Evolutionary conservation across 1,139 yeast genomes (phyloP).

Genomic region (Kluyveromyces sp.): DNA sequence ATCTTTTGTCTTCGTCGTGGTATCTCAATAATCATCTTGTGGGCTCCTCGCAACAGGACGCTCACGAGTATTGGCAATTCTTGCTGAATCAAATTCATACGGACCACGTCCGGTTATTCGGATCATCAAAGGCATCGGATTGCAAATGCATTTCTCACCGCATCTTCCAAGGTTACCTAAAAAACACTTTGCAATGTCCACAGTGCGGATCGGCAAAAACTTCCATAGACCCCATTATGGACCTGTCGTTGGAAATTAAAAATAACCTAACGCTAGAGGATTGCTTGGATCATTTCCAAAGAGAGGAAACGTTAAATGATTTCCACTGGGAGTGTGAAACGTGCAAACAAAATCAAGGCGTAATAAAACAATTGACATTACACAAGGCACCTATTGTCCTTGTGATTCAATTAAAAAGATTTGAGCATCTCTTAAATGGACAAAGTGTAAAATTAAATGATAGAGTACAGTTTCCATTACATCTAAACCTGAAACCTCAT

Average conservation of each 20-base stretch:
- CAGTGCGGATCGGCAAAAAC: conserved; percentile 54
- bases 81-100: conserved; percentile 74
- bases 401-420: conserved; percentile 77
- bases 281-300: conserved; percentile 71
- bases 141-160: conserved; percentile 79
- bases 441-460: conserved; percentile 60
- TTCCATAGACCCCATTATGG: conserved; percentile 86
- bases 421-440: conserved; percentile 62
- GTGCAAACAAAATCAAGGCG: conserved; percentile 56
- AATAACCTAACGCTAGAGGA: conserved; percentile 40
- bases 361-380: conserved; percentile 63
- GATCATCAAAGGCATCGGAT: conserved; percentile 15
- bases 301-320: conserved; percentile 62
- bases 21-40: conserved; percentile 74
- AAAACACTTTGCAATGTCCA: conserved; percentile 67
- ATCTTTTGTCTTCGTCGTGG: conserved; percentile 72
- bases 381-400: conserved; percentile 68
- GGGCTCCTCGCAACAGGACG: conserved; percentile 95
- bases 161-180: conserved; percentile 67
- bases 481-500: conserved; percentile 62
- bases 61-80: conserved; percentile 95
- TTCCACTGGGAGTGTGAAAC: conserved; percentile 59
- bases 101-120: conserved; percentile 26
- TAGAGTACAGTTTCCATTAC: conserved; percentile 63
- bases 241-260: conserved; percentile 68